Percentiles rank a stretch among this genome's conserved stretches.
These are phyloP conservation scores for Trichoderma erinaceum DNA, from an alignment of 495 filamentous ascomycete genomes.

Conservation along the genomic window DNA sequence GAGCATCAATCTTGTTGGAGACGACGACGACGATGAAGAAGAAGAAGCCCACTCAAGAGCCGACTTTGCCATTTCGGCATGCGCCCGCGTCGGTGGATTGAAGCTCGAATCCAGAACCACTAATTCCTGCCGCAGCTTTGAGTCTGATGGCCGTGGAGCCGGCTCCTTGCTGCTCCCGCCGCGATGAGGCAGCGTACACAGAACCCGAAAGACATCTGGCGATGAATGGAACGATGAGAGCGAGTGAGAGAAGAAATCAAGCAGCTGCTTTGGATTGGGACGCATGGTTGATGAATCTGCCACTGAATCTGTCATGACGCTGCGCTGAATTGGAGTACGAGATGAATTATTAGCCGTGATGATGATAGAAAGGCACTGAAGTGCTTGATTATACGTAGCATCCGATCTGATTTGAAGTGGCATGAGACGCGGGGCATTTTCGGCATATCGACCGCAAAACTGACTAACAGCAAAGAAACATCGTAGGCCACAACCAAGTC, in stretches of 20 bases:
- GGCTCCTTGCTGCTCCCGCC: conserved; percentile 19
- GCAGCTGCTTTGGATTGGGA: conserved; percentile 16
- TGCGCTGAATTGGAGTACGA: not conserved
- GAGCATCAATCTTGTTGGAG: conserved; percentile 50
- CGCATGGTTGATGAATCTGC: not conserved
- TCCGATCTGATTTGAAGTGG: not conserved
- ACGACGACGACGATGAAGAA: not conserved
- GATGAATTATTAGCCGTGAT: not conserved
- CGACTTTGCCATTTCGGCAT: conserved; percentile 65
- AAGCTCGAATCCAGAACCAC: conserved; percentile 92
- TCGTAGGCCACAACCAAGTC: not conserved
- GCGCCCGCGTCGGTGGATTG: conserved; percentile 86
- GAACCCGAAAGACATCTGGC: conserved; percentile 49
- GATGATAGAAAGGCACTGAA: not conserved
- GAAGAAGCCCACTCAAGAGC: conserved; percentile 43
- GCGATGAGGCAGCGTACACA: conserved; percentile 46
- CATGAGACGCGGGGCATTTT: conserved; percentile 11
- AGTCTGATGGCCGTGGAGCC: conserved; percentile 20
- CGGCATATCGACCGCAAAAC: not conserved
- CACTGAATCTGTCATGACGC: not conserved
- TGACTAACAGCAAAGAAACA: not conserved
- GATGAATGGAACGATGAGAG: conserved; percentile 55
- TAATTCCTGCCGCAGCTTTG: conserved; percentile 34
- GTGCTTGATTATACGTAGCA: not conserved
- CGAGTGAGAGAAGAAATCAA: conserved; percentile 40